phyloP scores from a whole-genome alignment of 1,284 basidiomycete species.

The Microbotryum silenes-acaulis region DNA sequence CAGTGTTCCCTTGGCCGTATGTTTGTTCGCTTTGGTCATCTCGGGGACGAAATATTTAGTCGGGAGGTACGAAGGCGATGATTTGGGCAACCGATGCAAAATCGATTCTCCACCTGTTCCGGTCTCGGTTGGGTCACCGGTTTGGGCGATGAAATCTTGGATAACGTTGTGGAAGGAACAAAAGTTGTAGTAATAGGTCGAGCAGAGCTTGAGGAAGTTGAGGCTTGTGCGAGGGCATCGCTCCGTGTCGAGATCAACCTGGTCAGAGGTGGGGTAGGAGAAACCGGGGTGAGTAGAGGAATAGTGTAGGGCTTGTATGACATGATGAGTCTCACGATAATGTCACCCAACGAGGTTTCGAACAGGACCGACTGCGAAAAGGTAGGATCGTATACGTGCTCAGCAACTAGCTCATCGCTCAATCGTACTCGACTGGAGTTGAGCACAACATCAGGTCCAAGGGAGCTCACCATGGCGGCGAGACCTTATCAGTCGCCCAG shows the following conservation, averaged over 20 bases:
- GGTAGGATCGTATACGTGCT: not conserved
- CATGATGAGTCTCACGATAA: constrained; percentile 49
- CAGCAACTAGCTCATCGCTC: not conserved
- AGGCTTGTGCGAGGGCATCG: constrained; percentile 79
- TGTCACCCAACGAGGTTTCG: constrained; percentile 90
- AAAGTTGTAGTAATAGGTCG: constrained; percentile 91
- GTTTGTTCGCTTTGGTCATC: constrained; percentile 66
- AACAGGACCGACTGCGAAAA: constrained; percentile 68
- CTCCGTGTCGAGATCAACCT: constrained; percentile 74
- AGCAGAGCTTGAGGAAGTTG: constrained; percentile 96
- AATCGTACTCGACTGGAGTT: too few species aligned
- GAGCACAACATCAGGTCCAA: too few species aligned
- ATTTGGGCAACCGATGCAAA: constrained; percentile 58
- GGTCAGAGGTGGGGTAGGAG: not conserved
- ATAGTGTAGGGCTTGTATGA: not conserved
- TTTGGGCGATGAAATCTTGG: constrained; percentile 91
- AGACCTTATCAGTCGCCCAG: too few species aligned
- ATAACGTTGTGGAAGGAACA: constrained; percentile 98
- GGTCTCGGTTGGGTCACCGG: constrained; percentile 88
- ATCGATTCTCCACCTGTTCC: constrained; percentile 78
- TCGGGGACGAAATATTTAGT: constrained; percentile 76
- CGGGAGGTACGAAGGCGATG: constrained; percentile 28
- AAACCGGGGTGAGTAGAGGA: not conserved
- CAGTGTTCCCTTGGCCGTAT: constrained; percentile 76
- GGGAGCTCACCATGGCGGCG: too few species aligned